Evolutionary conservation across 805 yeast genomes (phyloP), one percentile per base, ranked within the genome.

Genomic region (Pichia gijzeniarum): DNA sequence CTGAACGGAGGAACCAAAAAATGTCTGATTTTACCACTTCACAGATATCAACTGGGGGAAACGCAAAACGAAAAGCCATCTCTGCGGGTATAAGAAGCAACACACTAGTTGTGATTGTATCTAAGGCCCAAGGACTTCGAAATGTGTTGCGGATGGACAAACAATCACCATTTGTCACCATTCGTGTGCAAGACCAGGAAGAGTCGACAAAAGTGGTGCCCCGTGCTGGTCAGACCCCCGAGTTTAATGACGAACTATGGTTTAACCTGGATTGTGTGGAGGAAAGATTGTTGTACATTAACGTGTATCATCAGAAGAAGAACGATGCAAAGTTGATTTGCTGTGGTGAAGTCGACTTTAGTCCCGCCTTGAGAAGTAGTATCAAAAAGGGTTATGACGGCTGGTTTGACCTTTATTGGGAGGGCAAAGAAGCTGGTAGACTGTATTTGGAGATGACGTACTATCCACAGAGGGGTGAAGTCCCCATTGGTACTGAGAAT

Each of bases 201-300:
- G 80, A 85, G 52, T 79, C 83, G 57, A 87, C 97, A 1, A 80
- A 79, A 31, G 74, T 87, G 0, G 80, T 85, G 48, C 74, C 77
- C 43, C 69, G 98, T 53, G 99, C 96, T 1, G 99, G 99, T 2
- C 99, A 93, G 60, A 84, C 86, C 4, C 99, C 99, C 1, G 76
- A 71, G 18, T 93, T 97, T 87, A 81, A 86, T 48, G 80, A 80
- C 49, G 88, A 85, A 51, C 70, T 84, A 47, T 68, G 86, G 53
- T 86, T 85, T 57, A 74, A 74, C 33, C 68, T 87, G 21, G 72
- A 80, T 1, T 73, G 85, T 7, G 84, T 81, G 32, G 71, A 82
- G 22, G 78, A 74, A 41, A 83, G 88, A 1, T 49, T 71, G 0
- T 62, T 93, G 66, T 78, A 79, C 49, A 68, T 93, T 2, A 86